phyloP scores from a whole-genome alignment of 2,329 filamentous ascomycete species.

The Torrubiella hemipterigena region DNA sequence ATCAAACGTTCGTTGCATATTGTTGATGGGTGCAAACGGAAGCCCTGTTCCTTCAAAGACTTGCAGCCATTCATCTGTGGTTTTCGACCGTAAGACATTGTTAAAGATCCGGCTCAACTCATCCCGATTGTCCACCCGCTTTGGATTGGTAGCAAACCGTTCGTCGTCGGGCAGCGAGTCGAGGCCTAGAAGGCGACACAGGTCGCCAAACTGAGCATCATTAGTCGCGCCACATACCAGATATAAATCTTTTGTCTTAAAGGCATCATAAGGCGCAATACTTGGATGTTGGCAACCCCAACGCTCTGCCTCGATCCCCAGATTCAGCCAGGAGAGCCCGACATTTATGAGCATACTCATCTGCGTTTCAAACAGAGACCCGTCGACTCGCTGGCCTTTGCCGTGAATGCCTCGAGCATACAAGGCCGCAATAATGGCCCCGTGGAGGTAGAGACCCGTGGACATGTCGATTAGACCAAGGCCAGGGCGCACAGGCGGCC shows the following conservation, averaged over 20 bases:
- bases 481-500: constrained; percentile 4
- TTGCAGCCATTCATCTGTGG: neutral
- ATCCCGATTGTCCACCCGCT: neutral
- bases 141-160: neutral
- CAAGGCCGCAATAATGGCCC: neutral
- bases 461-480: neutral
- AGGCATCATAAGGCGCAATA: neutral
- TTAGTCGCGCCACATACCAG: neutral
- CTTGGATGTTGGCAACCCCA: neutral
- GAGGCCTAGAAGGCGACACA: neutral
- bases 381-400: neutral
- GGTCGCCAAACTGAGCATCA: neutral
- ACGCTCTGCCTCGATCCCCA: neutral
- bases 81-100: neutral
- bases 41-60: neutral
- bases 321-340: neutral
- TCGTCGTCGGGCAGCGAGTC: neutral
- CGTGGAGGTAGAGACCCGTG: neutral
- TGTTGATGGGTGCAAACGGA: neutral
- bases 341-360: neutral
- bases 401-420: neutral
- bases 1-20: neutral
- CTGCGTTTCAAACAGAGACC: neutral
- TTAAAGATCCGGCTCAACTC: neutral
- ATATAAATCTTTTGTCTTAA: neutral